Evolutionary conservation across 768 basidiomycete species (phyloP), one percentile per base, ranked within the genome.

Genomic region (Xanthoconium stramineum): DNA sequence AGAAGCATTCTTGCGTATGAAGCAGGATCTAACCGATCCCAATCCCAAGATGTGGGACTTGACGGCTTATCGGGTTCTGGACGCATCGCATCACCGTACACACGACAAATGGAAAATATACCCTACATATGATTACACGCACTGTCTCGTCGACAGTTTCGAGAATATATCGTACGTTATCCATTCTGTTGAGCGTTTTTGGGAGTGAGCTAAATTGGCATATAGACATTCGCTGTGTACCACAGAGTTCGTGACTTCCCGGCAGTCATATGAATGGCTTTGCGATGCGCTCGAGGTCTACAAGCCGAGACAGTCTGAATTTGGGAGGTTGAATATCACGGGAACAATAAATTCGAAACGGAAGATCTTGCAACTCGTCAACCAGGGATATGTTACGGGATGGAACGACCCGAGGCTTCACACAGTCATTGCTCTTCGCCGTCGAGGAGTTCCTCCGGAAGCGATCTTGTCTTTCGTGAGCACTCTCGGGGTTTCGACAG

Each of bases 21-120:
- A 99, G 75, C 92, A 95, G 75, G 92, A 98, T 69, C 75, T 98
- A 29, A 79, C 83, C 45, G 91, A 92, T 57, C 88, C 89, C 13
- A 99, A 98, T 72, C 96, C 96, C 12, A 94, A 94, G 74, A 98
- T 99, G 97, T 99, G 97, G 97, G 97, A 99, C 75, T 74, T 97
- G 52, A 91, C 97, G 36, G 96, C 96, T 8, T 99, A 98, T 70
- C 88, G 97, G 29, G 92, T 98, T 15, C 80, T 98, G 51, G 83
- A 89, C 49, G 83, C 92, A 2, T 85, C 90, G 32, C 97, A 99
- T 72, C 96, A 98, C 66, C 84, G 97, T 24, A 98, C 97, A 1
- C 84, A 85, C 11, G 85, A 88, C 70, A 90, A 88, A 66, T 99
- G 97, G 97, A 91, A 83, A 67, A 93, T 99, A 58, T 99, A 99